Percentiles rank a stretch among this genome's conserved stretches.
phyloP scores from a whole-genome alignment of 2,329 filamentous ascomycete species.

The Claviceps monticola region DNA sequence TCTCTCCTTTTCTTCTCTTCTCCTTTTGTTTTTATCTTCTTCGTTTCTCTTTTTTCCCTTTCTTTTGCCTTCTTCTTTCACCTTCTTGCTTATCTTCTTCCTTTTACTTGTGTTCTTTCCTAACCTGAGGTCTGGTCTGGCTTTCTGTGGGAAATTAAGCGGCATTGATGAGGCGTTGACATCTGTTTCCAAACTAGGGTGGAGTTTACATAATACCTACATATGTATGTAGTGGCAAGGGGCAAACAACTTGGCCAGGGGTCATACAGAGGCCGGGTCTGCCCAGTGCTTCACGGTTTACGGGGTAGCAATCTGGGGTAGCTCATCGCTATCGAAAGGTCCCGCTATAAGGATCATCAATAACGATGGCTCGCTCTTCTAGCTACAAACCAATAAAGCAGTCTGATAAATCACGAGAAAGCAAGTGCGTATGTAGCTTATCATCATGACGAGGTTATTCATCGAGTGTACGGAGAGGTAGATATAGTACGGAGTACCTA shows the following conservation, averaged over 20 bases:
- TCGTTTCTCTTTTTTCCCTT: not conserved
- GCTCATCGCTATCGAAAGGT: not conserved
- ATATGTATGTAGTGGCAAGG: slow-evolving; percentile 3
- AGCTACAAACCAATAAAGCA: not conserved
- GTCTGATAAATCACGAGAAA: not conserved
- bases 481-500: too few species aligned
- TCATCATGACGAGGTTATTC: slow-evolving; percentile 11
- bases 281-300: not conserved
- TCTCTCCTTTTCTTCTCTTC: too few species aligned
- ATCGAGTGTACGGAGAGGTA: not conserved
- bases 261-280: not conserved
- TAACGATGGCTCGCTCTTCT: not conserved
- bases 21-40: not conserved
- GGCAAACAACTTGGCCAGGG: slow-evolving; percentile 2
- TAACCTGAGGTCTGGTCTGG: too few species aligned
- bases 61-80: not conserved
- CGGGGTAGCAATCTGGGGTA: not conserved
- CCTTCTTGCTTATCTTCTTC: not conserved
- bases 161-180: slow-evolving; percentile 6
- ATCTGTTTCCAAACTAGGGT: slow-evolving; percentile 5
- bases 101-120: slow-evolving; percentile 1
- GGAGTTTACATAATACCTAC: not conserved
- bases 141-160: not conserved
- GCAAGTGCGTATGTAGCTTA: slow-evolving; percentile 1
- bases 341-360: not conserved